Evolutionary conservation across 257 asterid genomes (phyloP).

Genomic region (Nemophila menziesii): DNA sequence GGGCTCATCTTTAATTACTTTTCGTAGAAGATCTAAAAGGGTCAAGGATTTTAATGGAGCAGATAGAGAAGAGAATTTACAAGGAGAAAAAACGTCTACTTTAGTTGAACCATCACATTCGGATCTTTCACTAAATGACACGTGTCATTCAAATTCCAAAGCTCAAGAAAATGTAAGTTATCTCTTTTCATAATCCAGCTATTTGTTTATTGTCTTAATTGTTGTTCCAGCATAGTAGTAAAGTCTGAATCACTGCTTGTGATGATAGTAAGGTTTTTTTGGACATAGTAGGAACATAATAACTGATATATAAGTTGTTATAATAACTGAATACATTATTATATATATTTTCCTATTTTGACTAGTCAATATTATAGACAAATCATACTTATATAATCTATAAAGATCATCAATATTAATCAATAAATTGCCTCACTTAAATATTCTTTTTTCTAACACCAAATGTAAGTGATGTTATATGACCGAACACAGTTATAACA

Average conservation of each 20-base stretch:
- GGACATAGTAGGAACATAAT: neutral
- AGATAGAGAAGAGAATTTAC: conserved; percentile 1
- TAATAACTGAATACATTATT: too few relatives aligned
- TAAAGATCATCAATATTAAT: too few relatives aligned
- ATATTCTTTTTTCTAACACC: too few relatives aligned
- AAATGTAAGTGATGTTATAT: too few relatives aligned
- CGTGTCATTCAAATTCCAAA: conserved; percentile 3
- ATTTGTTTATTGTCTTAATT: neutral
- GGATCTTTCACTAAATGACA: conserved; percentile 13
- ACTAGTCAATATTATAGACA: too few relatives aligned
- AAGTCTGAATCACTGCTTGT: neutral
- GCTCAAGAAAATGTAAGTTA: conserved; percentile 18
- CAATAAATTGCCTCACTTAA: too few relatives aligned
- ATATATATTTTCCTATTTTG: too few relatives aligned
- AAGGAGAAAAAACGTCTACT: conserved; percentile 7
- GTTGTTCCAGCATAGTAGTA: neutral
- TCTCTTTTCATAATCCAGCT: neutral
- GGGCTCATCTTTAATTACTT: conserved; percentile 31
- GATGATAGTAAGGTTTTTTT: too few relatives aligned
- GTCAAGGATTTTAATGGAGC: conserved; percentile 14
- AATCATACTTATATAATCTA: too few relatives aligned
- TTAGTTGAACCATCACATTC: conserved; percentile 17
- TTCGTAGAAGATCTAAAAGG: conserved; percentile 43
- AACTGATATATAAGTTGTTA: too few relatives aligned
- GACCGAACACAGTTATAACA: too few relatives aligned